Evolutionary conservation across 441 rosid species (phyloP), one percentile per base, ranked within the genome.

Genomic region (Populus tomentosa): DNA sequence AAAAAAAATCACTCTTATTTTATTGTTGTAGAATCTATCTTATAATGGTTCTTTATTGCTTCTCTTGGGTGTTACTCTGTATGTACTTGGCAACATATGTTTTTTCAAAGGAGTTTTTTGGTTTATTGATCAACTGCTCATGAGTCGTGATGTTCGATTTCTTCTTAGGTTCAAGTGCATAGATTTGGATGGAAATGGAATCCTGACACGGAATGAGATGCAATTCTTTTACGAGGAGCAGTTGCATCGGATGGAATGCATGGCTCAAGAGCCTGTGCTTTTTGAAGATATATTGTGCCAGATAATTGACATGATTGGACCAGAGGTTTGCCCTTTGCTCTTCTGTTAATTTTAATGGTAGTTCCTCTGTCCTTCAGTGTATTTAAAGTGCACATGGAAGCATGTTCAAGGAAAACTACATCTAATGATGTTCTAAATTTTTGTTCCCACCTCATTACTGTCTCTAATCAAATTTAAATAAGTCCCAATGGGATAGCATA

Each of bases 141-240:
- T 70, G 33, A 64, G 23, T 53, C 46, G 20, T 73, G 76, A 72
- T 74, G 71, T 18, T 62, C 8, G 21, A 7, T 79, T 78, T 72
- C 33, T 75, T 77, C 67, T 65, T 64, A 95, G 99, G 98, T 95
- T 94, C 92, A 95, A 89, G 83, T 95, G 97, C 87, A 84, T 92
- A 81, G 98, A 95, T 89, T 89, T 95, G 89, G 99, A 95, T 90
- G 97, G 92, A 46, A 95, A 95, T 82, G 97, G 97, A 82, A 77
- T 94, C 79, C 72, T 95, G 77, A 94, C 97, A 6, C 82, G 94
- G 71, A 95, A 94, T 75, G 99, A 95, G 85, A 88, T 95, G 88
- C 99, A 95, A 72, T 95, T 92, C 89, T 95, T 92, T 86, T 95
- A 95, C 75, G 99, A 95, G 82, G 99, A 95, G 84, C 98, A 95